Base-by-base conservation (phyloP, 441 rosid species). In the Aleurites moluccanus region DNA sequence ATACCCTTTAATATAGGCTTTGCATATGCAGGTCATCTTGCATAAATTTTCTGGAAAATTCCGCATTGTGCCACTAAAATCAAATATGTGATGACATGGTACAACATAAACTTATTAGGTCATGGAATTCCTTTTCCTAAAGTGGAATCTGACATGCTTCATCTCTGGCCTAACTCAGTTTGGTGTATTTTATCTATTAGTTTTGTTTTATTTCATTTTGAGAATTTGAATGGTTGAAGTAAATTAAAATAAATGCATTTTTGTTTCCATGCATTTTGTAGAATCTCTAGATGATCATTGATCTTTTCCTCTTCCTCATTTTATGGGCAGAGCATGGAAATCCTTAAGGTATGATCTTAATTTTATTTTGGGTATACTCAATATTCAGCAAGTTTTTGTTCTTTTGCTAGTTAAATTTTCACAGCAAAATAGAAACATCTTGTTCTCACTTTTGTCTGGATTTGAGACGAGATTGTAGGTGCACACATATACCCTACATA, bases 401-500 rank as follows among this genome's bases (percentile, higher is more conserved):
- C 50, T 40, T 40, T 70, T 55, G 70, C 61, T 52, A 38, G 35
- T 40, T 10, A 25, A 35, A 55, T 38, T 57, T 70, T 70, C 59
- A 35, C 53, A 21, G n/a, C 13, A n/a, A 4, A 55, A 56, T 56
- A 55, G 33, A 70, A 38, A 23, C 30, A 70, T 18, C 28, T 35
- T 33, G 18, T 53, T 75, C 10, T 75, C 30, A 16, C 42, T 45
- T 40, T 57, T 66, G 69, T 49, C 64, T 55, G 77, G 61, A 47
- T 21, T 35, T 66, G 35, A 21, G 35, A 45, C 14, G 3, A 13
- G 66, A 45, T 23, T 14, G 28, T 21, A 47, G 61, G 35, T 47
- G 33, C 44, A 40, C 25, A 53, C 14, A 25, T 45, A 23, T 9
- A 57, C 30, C 62, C 6, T 10, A 57, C 62, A 57, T 10, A 57